phyloP scores from a whole-genome alignment of 345 rosid genomes.

The Lepidium africanum region DNA sequence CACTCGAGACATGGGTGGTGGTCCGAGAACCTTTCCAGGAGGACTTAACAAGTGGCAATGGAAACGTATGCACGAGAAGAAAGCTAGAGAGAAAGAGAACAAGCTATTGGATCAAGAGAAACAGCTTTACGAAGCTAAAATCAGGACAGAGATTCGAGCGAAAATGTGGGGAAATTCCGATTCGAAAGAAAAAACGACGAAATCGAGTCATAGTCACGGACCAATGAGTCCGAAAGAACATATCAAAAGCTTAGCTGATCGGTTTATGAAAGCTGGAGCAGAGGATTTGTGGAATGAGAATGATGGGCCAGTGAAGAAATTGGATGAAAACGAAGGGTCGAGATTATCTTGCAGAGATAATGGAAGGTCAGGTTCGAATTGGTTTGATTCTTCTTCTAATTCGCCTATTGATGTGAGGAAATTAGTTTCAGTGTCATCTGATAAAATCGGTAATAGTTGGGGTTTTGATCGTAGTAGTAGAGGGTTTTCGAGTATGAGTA shows the following conservation, averaged over 20 bases:
- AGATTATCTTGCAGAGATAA: background rate
- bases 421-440: constrained; percentile 22
- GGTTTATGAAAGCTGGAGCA: constrained; percentile 83
- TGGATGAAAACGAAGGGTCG: constrained; percentile 26
- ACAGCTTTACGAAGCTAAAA: constrained; percentile 74
- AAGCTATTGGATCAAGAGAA: constrained; percentile 85
- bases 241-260: constrained; percentile 73
- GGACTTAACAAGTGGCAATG: constrained; percentile 98
- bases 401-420: constrained; percentile 50
- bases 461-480: constrained; percentile 6
- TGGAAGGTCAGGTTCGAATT: constrained; percentile 26
- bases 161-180: constrained; percentile 33
- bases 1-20: constrained; percentile 79
- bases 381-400: constrained; percentile 7
- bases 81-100: constrained; percentile 80
- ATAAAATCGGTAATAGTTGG: background rate
- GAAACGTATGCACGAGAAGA: constrained; percentile 97
- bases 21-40: constrained; percentile 92
- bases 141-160: constrained; percentile 67
- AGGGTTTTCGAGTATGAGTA: constrained; percentile 44
- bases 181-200: background rate
- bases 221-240: constrained; percentile 61
- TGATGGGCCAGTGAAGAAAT: constrained; percentile 56
- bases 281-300: constrained; percentile 88
- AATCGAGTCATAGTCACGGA: constrained; percentile 21